These are phyloP conservation scores for Podaxis pistillaris DNA, from an alignment of 768 basidiomycete species.

Conservation along the genomic window DNA sequence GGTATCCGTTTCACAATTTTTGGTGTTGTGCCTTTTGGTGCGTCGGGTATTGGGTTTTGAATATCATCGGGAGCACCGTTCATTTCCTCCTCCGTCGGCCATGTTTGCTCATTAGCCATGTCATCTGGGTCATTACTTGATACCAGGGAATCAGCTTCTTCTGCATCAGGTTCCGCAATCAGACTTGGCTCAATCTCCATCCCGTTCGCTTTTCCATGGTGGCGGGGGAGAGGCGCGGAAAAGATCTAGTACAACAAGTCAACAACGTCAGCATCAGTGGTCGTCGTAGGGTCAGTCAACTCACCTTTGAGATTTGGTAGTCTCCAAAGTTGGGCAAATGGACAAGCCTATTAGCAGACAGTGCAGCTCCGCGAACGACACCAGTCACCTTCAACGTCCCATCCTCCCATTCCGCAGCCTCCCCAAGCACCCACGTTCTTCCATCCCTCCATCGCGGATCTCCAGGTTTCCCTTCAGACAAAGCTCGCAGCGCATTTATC, in stretches of 20 bases:
- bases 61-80: slow-evolving; percentile 30
- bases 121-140: slow-evolving; percentile 89
- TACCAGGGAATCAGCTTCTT: slow-evolving; percentile 79
- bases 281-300: slow-evolving; percentile 17
- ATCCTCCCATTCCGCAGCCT: slow-evolving; percentile 56
- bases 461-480: slow-evolving; percentile 83
- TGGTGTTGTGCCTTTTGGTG: slow-evolving; percentile 70
- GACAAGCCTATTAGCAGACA: slow-evolving; percentile 82
- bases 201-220: slow-evolving; percentile 30
- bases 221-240: slow-evolving; percentile 53
- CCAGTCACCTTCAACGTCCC: slow-evolving; percentile 77
- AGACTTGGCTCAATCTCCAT: slow-evolving; percentile 73
- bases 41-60: slow-evolving; percentile 56
- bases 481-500: slow-evolving; percentile 66
- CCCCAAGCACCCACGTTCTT: slow-evolving; percentile 72
- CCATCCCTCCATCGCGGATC: slow-evolving; percentile 84
- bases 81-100: slow-evolving; percentile 99
- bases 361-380: slow-evolving; percentile 70
- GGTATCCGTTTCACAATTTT: slow-evolving; percentile 80
- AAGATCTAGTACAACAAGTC: slow-evolving; percentile 51
- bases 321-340: slow-evolving; percentile 90
- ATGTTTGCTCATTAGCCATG: slow-evolving; percentile 93
- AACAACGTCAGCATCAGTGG: not conserved
- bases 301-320: slow-evolving; percentile 78
- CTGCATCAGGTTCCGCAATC: slow-evolving; percentile 61